Evolutionary conservation across 2,329 filamentous ascomycete genomes (phyloP).

Genomic region (Byssothecium circinans): DNA sequence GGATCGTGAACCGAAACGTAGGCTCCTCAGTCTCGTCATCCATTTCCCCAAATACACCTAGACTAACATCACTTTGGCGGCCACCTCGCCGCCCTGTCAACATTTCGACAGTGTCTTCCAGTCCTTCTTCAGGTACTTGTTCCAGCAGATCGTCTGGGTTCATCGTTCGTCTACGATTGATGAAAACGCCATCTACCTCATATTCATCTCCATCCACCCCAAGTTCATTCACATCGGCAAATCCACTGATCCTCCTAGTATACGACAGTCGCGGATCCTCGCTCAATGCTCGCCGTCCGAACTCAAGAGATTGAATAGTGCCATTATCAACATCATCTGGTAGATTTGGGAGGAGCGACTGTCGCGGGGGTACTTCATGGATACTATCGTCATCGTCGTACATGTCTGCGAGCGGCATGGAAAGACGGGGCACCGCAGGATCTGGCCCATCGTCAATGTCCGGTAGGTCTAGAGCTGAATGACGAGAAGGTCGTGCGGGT

Average conservation of each 20-base stretch:
- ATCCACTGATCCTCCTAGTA: conserved; percentile 54
- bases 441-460: conserved; percentile 54
- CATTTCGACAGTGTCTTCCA: conserved; percentile 36
- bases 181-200: conserved; percentile 49
- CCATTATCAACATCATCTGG: conserved; percentile 42
- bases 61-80: conserved; percentile 31
- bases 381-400: conserved; percentile 47
- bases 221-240: conserved; percentile 50
- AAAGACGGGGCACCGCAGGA: conserved; percentile 44
- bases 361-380: conserved; percentile 42
- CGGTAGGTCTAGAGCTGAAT: conserved; percentile 43
- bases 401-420: conserved; percentile 47
- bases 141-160: conserved; percentile 43
- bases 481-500: conserved; percentile 27
- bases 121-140: conserved; percentile 36
- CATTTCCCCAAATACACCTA: conserved; percentile 37
- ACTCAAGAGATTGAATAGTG: conserved; percentile 55
- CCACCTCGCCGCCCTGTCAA: conserved; percentile 35
- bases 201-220: conserved; percentile 38
- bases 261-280: conserved; percentile 46
- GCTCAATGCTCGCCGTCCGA: conserved; percentile 44
- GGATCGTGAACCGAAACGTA: conserved; percentile 44
- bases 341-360: conserved; percentile 39
- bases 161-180: conserved; percentile 27
- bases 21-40: conserved; percentile 39